Evolutionary conservation across 208 protist species (phyloP).

Genomic region (Trypanosomatidae sp.): DNA sequence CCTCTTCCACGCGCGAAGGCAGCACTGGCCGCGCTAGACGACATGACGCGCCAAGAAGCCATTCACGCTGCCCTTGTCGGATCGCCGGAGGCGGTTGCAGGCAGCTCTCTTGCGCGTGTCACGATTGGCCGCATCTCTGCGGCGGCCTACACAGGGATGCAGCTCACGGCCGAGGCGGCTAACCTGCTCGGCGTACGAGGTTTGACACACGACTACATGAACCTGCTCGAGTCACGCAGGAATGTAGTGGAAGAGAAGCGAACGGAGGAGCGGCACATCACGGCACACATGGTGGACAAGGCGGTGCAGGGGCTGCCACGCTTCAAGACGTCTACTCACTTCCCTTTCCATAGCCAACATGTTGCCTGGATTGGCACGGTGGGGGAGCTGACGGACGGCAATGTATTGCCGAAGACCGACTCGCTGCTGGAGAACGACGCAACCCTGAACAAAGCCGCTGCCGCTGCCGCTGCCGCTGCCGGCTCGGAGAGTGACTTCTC

Average conservation of each 20-base stretch:
- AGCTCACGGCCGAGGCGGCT: conserved; percentile 23
- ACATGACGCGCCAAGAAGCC: conserved; percentile 5
- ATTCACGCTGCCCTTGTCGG: neutral
- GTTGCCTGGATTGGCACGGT: neutral
- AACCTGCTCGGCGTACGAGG: conserved; percentile 19
- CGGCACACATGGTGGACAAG: conserved; percentile 19
- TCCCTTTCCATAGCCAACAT: conserved; percentile 22
- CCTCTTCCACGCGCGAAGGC: conserved; percentile 36
- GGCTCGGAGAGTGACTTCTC: no score
- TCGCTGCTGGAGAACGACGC: neutral
- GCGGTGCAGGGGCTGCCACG: conserved; percentile 27
- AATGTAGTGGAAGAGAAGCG: conserved; percentile 15
- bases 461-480: neutral
- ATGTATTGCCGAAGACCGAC: neutral
- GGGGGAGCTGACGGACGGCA: neutral
- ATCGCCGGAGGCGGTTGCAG: neutral
- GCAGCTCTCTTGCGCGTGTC: neutral
- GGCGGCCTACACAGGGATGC: conserved; percentile 8
- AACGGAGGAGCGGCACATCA: conserved; percentile 10
- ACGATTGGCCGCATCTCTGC: neutral
- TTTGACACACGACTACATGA: conserved; percentile 31
- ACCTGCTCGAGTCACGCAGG: conserved; percentile 28
- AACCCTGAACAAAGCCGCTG: neutral
- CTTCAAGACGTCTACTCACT: conserved; percentile 42
- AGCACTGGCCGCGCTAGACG: conserved; percentile 32